Evolutionary conservation across 2,329 filamentous ascomycete species (phyloP).

Genomic region (Leptodontidium sp.): DNA sequence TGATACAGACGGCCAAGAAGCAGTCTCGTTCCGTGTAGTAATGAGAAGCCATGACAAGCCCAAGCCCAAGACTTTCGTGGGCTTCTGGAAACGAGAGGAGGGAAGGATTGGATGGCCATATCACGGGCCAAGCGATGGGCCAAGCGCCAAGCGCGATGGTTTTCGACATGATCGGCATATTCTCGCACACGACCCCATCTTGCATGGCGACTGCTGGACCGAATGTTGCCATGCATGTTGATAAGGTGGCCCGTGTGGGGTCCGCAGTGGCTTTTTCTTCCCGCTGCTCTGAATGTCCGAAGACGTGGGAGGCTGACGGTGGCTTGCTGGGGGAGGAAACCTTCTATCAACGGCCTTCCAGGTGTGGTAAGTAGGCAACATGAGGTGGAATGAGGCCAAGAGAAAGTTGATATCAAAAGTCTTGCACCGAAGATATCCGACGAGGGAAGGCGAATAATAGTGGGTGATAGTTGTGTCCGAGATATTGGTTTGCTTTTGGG

Average conservation of each 20-base stretch:
- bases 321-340: not conserved
- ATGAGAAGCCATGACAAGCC: not conserved
- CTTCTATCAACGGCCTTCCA: slow-evolving; percentile 12
- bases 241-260: not conserved
- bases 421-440: slow-evolving; percentile 13
- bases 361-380: not conserved
- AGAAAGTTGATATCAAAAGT: slow-evolving; percentile 1
- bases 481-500: not conserved
- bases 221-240: too few species aligned
- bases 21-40: not conserved
- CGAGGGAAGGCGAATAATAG: not conserved
- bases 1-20: slow-evolving; percentile 5
- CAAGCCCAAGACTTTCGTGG: not conserved
- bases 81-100: not conserved
- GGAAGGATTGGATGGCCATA: not conserved
- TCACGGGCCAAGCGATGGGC: slow-evolving; percentile 13
- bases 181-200: not conserved
- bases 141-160: slow-evolving; percentile 15
- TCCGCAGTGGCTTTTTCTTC: not conserved
- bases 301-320: slow-evolving; percentile 9
- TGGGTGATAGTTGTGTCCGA: not conserved
- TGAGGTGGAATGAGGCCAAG: not conserved
- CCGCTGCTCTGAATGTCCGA: slow-evolving; percentile 7
- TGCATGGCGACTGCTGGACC: slow-evolving; percentile 1
- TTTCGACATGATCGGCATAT: slow-evolving; percentile 4